Conservation (phyloP, 2,329 filamentous ascomycete genomes). For the Tolypocladium amazonense region DNA sequence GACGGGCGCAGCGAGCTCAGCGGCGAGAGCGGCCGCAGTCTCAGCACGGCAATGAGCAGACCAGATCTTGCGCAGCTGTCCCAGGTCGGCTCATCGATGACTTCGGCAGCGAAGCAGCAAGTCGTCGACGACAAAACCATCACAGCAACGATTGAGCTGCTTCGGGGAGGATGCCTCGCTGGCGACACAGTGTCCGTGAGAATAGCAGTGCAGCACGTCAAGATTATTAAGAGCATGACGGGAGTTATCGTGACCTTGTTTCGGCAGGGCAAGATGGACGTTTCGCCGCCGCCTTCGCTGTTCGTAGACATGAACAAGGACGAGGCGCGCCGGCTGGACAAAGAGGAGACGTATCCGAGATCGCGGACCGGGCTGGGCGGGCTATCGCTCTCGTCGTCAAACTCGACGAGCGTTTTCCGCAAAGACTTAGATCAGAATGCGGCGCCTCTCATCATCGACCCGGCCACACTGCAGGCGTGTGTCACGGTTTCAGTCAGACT, state of each 20-base stretch:
- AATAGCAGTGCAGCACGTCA: slow-evolving; percentile 78
- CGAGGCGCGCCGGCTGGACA: slow-evolving; percentile 56
- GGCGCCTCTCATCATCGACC: slow-evolving; percentile 80
- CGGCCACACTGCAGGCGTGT: slow-evolving; percentile 62
- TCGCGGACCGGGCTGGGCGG: slow-evolving; percentile 81
- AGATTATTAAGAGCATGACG: slow-evolving; percentile 79
- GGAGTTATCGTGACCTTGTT: slow-evolving; percentile 91
- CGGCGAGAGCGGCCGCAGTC: slow-evolving; percentile 58
- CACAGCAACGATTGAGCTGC: slow-evolving; percentile 72
- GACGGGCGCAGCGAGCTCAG: slow-evolving; percentile 60
- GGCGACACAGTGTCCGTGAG: slow-evolving; percentile 75
- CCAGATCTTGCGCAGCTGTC: slow-evolving; percentile 28
- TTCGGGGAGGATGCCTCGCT: slow-evolving; percentile 73
- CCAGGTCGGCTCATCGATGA: slow-evolving; percentile 17
- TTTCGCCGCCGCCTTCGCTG: slow-evolving; percentile 44
- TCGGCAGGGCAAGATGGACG: slow-evolving; percentile 82
- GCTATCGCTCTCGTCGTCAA: slow-evolving; percentile 73
- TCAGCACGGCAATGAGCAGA: slow-evolving; percentile 51
- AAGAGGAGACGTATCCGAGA: slow-evolving; percentile 77
- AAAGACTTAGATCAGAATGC: slow-evolving; percentile 90
- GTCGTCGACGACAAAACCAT: slow-evolving; percentile 64
- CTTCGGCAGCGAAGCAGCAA: slow-evolving; percentile 26
- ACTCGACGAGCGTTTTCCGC: slow-evolving; percentile 84
- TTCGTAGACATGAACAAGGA: slow-evolving; percentile 48
- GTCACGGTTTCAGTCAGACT: slow-evolving; percentile 77